Evolutionary conservation across 2,329 filamentous ascomycete genomes (phyloP).

Genomic region (Diaporthe vexans): DNA sequence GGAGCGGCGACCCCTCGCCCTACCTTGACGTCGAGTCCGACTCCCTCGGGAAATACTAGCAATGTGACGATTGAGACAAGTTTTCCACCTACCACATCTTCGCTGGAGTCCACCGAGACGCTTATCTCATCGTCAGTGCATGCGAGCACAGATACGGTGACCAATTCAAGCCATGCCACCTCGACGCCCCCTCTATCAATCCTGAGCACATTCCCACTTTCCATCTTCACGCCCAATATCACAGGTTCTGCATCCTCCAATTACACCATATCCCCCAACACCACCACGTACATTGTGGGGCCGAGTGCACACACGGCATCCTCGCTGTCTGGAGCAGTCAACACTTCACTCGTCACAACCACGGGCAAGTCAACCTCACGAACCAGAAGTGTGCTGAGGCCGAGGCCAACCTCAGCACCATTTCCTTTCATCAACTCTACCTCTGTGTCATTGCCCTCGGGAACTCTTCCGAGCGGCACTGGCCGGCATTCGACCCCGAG

Average conservation of each 20-base stretch:
- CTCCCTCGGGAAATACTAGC: neutral
- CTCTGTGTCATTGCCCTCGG: neutral
- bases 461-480: neutral
- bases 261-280: neutral
- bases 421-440: slow-evolving; percentile 14
- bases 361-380: slow-evolving; percentile 6
- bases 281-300: neutral
- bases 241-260: neutral
- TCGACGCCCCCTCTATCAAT: neutral
- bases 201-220: slow-evolving; percentile 16
- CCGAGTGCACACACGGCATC: neutral
- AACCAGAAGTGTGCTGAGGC: neutral
- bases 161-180: neutral
- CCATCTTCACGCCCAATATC: slow-evolving; percentile 16
- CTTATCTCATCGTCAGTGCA: neutral
- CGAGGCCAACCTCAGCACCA: neutral
- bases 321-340: neutral
- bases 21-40: neutral
- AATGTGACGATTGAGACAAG: slow-evolving; percentile 18
- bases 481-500: neutral
- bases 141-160: neutral
- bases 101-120: neutral
- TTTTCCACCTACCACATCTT: neutral
- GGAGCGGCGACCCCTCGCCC: neutral
- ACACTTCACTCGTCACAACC: neutral